Base-by-base conservation (phyloP, 2,329 filamentous ascomycete genomes). In the Thelonectria discophora region DNA sequence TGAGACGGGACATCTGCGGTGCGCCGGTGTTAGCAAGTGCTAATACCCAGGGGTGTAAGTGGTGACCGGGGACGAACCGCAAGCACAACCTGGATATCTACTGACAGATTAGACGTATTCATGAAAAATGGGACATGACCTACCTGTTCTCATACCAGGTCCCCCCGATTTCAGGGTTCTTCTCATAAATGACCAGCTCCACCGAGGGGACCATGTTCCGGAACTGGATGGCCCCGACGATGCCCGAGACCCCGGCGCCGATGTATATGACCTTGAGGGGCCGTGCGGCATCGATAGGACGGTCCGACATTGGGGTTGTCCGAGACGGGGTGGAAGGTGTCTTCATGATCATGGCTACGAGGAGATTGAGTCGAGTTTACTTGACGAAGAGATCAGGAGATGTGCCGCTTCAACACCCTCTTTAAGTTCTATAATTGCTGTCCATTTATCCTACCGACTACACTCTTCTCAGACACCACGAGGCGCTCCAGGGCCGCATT, bases 91-190 rank as follows among this genome's bases (percentile, higher is more conserved):
- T 2, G 55, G 55, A 42, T 62, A 58, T n/a, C 60, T 45, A n/a
- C 13, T 13, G 6, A 8, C 11, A 37, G 11, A 18, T 52, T 30
- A 40, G 37, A 42, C n/a, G 12, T 9, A 17, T 11, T 17, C 13
- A n/a, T 12, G 21, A 27, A 20, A 12, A 11, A 21, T 12, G 20
- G 10, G 4, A 18, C 37, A 11, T 11, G 20, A 30, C 15, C 2
- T 42, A 61, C 58, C 42, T 52, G 13, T 62, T 62, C 40, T 59
- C 55, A 27, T 42, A 55, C 60, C 60, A 62, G 10, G 55, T 62
- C 5, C 60, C 60, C 7, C 55, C 55, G n/a, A 62, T 24, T 15
- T 62, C 55, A 11, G 60, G 32, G 42, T 62, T 62, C 46, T 59
- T 62, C 18, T 59, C 60, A 21, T 62, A 62, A 18, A 63, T 60